phyloP scores from a whole-genome alignment of 2,329 filamentous ascomycete species.

The Penicillium freii region DNA sequence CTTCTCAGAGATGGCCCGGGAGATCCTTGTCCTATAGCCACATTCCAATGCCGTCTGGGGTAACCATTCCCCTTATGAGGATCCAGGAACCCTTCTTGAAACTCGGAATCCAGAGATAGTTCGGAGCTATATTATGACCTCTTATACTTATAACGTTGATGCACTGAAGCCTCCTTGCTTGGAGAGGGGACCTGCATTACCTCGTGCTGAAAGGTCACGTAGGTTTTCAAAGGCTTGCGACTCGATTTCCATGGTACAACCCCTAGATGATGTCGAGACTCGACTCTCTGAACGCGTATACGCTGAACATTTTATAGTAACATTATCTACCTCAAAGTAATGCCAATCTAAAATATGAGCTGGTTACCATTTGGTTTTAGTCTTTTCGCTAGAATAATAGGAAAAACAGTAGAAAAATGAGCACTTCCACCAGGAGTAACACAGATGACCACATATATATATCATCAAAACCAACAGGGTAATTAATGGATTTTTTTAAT shows the following conservation, averaged over 20 bases:
- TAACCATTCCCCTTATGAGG: not conserved
- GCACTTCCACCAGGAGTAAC: not conserved
- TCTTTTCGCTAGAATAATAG: no score
- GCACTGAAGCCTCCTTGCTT: not conserved
- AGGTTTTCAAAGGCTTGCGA: not conserved
- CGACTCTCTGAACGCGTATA: not conserved
- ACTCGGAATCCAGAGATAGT: not conserved
- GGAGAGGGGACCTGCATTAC: slow-evolving; percentile 3
- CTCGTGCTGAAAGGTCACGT: slow-evolving; percentile 4
- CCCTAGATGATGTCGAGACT: not conserved
- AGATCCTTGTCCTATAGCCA: not conserved
- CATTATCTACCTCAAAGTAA: no score
- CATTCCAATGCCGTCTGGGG: slow-evolving; percentile 8
- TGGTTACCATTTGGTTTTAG: not conserved
- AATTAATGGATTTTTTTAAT: not conserved
- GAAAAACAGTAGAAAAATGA: not conserved
- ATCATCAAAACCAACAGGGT: not conserved
- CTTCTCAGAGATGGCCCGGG: not conserved
- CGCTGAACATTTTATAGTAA: not conserved
- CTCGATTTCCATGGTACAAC: not conserved
- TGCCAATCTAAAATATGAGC: not conserved
- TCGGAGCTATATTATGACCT: not conserved
- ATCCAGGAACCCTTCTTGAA: not conserved
- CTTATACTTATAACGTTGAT: not conserved
- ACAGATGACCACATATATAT: not conserved